phyloP scores from a whole-genome alignment of 805 yeast species.

The Teunomyces atbi region DNA sequence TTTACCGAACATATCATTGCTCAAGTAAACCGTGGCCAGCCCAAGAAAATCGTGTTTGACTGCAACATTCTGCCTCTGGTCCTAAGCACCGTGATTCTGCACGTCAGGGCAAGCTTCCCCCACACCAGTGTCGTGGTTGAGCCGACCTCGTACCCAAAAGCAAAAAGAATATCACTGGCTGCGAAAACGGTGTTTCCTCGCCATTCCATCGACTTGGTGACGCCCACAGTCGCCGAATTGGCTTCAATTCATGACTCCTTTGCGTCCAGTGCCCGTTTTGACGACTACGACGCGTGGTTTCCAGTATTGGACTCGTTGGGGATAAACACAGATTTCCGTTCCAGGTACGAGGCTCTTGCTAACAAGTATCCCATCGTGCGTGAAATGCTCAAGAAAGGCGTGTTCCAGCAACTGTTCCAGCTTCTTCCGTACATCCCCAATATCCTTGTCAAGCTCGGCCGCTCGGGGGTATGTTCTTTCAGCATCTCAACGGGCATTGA shows the following conservation, averaged over 20 bases:
- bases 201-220: constrained; percentile 44
- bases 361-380: constrained; percentile 17
- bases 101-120: constrained; percentile 9
- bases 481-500: constrained; percentile 33
- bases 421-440: constrained; percentile 73
- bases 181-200: constrained; percentile 47
- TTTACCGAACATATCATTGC: constrained; percentile 41
- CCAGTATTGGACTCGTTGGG: constrained; percentile 63
- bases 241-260: constrained; percentile 52
- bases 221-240: constrained; percentile 73
- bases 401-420: constrained; percentile 65
- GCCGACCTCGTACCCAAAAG: constrained; percentile 74
- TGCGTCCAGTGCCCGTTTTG: constrained; percentile 34
- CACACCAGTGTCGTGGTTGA: constrained; percentile 52
- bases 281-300: constrained; percentile 69
- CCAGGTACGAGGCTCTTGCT: constrained; percentile 38
- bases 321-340: constrained; percentile 45
- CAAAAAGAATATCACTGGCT: constrained; percentile 44
- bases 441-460: constrained; percentile 65
- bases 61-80: constrained; percentile 57
- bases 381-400: constrained; percentile 39
- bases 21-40: constrained; percentile 40
- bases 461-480: constrained; percentile 53
- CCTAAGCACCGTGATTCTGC: constrained; percentile 35
- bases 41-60: constrained; percentile 59